Base-by-base conservation (phyloP, 768 basidiomycete genomes). In the Gelatoporia subvermispora region DNA sequence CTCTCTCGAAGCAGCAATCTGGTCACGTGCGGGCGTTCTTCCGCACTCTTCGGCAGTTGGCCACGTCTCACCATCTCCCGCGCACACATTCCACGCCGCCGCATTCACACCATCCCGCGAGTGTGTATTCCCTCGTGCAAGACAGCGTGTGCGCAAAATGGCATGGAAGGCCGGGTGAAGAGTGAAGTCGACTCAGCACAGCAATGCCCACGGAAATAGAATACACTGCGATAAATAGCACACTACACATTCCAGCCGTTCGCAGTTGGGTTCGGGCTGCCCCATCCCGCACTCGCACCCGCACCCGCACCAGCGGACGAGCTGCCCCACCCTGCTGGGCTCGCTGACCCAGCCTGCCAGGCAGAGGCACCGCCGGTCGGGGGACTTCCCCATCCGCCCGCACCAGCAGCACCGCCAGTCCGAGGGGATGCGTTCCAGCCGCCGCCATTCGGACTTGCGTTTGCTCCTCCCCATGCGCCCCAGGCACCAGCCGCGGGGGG, bases 231-330 rank as follows among this genome's bases (percentile, higher is more conserved):
- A 24, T 13, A 35, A 35, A 22, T 18, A 11, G 22, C 17, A 13
- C 28, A 45, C 55, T 61, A 65, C 41, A 64, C 63, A 42, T 65
- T 65, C 65, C 64, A 68, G 2, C 65, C 66, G 25, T 58, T 54
- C 20, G 58, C 51, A 44, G 60, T 60, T 25, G 59, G 56, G 35
- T 50, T 49, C 8, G 64, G 61, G 15, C 65, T 62, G 1, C 58
- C 54, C 63, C 64, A 56, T n/a, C 56, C 55, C n/a, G 49, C 45
- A 4, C 60, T 55, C 47, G 58, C 61, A 50, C 46, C 47, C 3
- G 10, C 18, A n/a, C 28, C 39, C 16, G 40, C 8, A 23, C 34
- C 34, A 4, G 48, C 48, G 28, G 52, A 50, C 22, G 52, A 47
- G 45, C 55, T 46, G 17, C 50, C 55, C 4, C 44, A 23, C 34